Percentiles rank a stretch among this genome's conserved stretches.
phyloP scores from a whole-genome alignment of 306 rosid genomes.

The Medicago arabica region DNA sequence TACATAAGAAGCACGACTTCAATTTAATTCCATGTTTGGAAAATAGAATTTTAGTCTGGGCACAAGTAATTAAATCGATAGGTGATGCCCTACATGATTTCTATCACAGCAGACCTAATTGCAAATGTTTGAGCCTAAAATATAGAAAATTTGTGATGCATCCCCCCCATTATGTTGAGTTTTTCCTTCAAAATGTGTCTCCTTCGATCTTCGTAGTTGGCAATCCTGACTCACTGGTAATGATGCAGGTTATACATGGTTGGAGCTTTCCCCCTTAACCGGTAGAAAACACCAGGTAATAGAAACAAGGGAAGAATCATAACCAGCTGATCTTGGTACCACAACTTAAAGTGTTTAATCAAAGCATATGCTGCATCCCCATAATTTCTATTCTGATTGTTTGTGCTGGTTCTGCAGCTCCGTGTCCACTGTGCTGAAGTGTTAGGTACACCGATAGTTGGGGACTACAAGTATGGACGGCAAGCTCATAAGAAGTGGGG shows the following conservation, averaged over 20 bases:
- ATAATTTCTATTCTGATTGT: slow-evolving; percentile 27
- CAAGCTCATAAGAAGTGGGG: slow-evolving; percentile 77
- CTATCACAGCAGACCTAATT: background rate
- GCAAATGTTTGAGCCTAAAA: slow-evolving; percentile 21
- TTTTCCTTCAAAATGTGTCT: slow-evolving; percentile 25
- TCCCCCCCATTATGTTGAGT: background rate
- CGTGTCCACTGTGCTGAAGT: slow-evolving; percentile 97
- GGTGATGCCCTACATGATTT: background rate
- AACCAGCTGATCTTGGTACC: slow-evolving; percentile 25
- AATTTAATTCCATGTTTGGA: slow-evolving; percentile 17
- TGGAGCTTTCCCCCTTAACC: slow-evolving; percentile 86
- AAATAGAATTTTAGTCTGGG: background rate
- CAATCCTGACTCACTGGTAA: slow-evolving; percentile 17
- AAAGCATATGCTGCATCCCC: slow-evolving; percentile 7
- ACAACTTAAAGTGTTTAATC: slow-evolving; percentile 11
- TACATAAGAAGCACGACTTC: background rate
- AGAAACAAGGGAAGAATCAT: slow-evolving; percentile 4
- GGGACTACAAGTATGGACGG: slow-evolving; percentile 97
- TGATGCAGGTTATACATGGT: slow-evolving; percentile 85
- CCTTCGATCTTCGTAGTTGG: slow-evolving; percentile 10
- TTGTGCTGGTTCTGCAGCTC: slow-evolving; percentile 60
- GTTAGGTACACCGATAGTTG: slow-evolving; percentile 90
- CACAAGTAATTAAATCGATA: background rate
- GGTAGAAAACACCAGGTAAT: slow-evolving; percentile 98
- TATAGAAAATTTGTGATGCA: background rate